Evolutionary conservation across 1,139 yeast species (phyloP), one percentile per base, ranked within the genome.

Genomic region (Kodamaea sp.): DNA sequence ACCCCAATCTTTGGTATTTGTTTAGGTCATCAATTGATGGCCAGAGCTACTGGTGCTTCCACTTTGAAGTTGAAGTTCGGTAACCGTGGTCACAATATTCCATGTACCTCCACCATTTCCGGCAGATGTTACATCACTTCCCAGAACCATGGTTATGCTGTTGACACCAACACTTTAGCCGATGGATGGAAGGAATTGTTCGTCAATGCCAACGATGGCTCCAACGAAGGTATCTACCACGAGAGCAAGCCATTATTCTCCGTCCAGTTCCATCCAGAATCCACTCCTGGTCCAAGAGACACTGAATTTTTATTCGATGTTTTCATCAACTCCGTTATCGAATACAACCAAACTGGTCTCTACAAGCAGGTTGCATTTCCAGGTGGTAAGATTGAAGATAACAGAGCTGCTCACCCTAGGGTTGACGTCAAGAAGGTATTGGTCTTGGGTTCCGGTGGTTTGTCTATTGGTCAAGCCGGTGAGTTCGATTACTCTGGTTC

Each of bases 191-290:
- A 86, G 61, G 96, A 90, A 64, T 78, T 92, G 53, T 94, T 94
- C 55, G 92, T 88, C 35, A 94, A 94, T 59, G 89, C 97, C 42
- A 94, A 94, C 57, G 99, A 94, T 64, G 92, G 92, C 39, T 90
- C 98, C 26, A 94, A 94, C 63, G 99, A 94, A 72, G 99, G 99
- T 81, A 89, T 94, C 49, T 90, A 88, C 72, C 90, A 90, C 66
- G 77, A 83, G 29, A 73, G 79, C 43, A 74, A 85, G 61, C 98
- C 99, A 30, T 84, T 75, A 61, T 94, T 94, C 74, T 92, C 98
- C n/a, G 97, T 92, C 32, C 99, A 94, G 73, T 92, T 94, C 78
- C 99, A 94, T 61, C 99, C 99, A 15, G 99, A 94, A 72, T 88
- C 97, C 22, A 88, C 97, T 36, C 98, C 98, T 29, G 99, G 99